Evolutionary conservation across 23 red algal species (phyloP).

Genomic region (Rhodosorus marinus): DNA sequence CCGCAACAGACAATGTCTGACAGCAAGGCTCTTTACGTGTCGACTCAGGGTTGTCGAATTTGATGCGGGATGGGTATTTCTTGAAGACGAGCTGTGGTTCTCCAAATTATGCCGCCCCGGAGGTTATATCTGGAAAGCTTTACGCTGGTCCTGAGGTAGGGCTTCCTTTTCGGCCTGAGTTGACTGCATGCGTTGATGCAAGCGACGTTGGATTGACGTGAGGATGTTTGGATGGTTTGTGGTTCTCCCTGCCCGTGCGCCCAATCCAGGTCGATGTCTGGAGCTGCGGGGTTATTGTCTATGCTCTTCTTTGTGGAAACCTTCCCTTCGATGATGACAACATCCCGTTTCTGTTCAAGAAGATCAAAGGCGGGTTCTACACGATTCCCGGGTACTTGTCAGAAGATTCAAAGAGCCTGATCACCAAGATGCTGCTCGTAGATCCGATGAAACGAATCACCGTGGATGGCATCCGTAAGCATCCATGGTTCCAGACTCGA

Average conservation of each 20-base stretch:
- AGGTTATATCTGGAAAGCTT: conserved; percentile 93
- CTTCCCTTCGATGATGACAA: conserved; percentile 97
- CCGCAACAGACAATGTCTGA: too few species aligned
- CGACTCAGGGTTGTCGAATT: conserved; percentile 84
- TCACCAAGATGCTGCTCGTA: conserved; percentile 79
- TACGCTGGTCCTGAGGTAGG: conserved; percentile 96
- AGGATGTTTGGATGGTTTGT: not conserved
- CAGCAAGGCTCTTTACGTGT: too few species aligned
- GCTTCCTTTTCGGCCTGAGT: too few species aligned
- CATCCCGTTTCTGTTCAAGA: conserved; percentile 81
- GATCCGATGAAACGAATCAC: conserved; percentile 79
- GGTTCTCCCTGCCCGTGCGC: too few species aligned
- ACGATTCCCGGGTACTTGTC: conserved; percentile 75
- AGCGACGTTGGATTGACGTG: too few species aligned
- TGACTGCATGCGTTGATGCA: too few species aligned
- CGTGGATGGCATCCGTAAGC: conserved; percentile 72
- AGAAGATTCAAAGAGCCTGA: conserved; percentile 49
- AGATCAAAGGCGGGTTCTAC: conserved; percentile 90
- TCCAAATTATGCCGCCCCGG: conserved; percentile 94
- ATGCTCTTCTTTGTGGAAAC: conserved; percentile 81
- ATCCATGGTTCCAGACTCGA: conserved; percentile 75
- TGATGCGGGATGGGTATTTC: conserved; percentile 85
- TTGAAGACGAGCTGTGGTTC: conserved; percentile 81
- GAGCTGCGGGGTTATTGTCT: conserved; percentile 91
- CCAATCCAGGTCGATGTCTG: conserved; percentile 98